Evolutionary conservation across 495 filamentous ascomycete genomes (phyloP).

Genomic region (Glonium stellatum): DNA sequence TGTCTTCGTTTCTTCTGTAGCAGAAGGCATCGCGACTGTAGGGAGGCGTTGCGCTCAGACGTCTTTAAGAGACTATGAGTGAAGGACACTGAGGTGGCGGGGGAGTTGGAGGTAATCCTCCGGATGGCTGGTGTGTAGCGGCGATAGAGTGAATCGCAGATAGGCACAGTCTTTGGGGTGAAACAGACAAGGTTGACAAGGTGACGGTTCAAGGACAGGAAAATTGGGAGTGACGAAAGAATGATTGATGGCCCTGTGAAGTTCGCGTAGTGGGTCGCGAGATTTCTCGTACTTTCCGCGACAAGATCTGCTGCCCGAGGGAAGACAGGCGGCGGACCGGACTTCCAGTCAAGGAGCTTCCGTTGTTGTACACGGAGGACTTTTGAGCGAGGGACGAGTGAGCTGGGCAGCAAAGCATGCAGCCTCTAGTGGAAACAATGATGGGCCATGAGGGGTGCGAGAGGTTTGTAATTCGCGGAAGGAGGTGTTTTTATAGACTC

Average conservation of each 20-base stretch:
- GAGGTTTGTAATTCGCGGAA: neutral
- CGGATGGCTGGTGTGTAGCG: neutral
- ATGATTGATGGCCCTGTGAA: constrained; percentile 1
- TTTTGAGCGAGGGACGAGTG: neutral
- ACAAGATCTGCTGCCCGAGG: neutral
- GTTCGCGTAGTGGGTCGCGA: neutral
- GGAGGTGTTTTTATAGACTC: neutral
- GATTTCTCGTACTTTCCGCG: constrained; percentile 15
- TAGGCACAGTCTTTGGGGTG: too few species aligned
- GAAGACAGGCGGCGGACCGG: neutral
- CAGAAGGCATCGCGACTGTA: constrained; percentile 21
- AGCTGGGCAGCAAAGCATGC: neutral
- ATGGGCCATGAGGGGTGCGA: neutral
- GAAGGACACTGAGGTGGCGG: constrained; percentile 6
- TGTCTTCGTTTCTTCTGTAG: constrained; percentile 3
- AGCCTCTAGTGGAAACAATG: neutral
- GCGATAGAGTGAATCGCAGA: too few species aligned
- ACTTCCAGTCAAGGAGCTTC: neutral
- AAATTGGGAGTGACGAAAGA: constrained; percentile 11
- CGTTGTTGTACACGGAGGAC: neutral
- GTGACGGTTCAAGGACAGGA: neutral
- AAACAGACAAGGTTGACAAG: too few species aligned
- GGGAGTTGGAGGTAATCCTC: neutral
- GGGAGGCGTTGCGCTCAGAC: neutral
- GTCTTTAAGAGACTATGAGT: neutral